Base-by-base conservation (phyloP, 495 filamentous ascomycete species). In the Bacidia rubella region DNA sequence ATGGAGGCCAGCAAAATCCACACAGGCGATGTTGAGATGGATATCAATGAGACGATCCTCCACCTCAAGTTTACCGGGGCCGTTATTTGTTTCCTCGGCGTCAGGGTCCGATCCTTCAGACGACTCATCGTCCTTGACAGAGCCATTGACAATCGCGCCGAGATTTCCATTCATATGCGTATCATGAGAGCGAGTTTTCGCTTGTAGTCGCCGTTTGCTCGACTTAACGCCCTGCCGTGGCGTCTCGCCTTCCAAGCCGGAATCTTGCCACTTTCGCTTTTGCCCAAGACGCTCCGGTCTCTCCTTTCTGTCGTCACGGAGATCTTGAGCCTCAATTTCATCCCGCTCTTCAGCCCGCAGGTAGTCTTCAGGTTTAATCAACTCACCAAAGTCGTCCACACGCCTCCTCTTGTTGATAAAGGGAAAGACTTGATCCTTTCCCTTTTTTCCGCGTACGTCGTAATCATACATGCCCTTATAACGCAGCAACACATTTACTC, bases 361-460 rank as follows among this genome's bases (percentile, higher is more conserved):
- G 61, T 87, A 98, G 38, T 96, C 92, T 52, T 97, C 92, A 0
- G 90, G 87, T 44, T 87, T 75, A 58, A 97, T 93, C 50, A 90
- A 69, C 55, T 97, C 93, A 41, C 92, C 92, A 62, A 87, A 97
- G 54, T 95, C 90, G 65, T 97, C 93, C 11, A 72, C 77, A 22
- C 88, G 82, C 64, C 82, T 83, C 54, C 88, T 74, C 29, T 85
- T 77, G 32, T 86, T 78, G 15, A 90, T 81, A 45, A 89, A 83
- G 0, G 92, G 92, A 57, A 94, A 97, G 78, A 92, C 86, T 56
- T 86, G 81, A 59, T 98, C 93, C 27, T 89, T 75, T 19, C 92
- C 93, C 64, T 88, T 95, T 60, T 94, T 94, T 15, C 83, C 83
- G n/a, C 86, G 77, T 5, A 96, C 86, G 60, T 95, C 87, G 54